Percentiles rank a stretch among this genome's conserved stretches.
Conservation (phyloP, 2,329 filamentous ascomycete species). For the Trichoderma gracile region DNA sequence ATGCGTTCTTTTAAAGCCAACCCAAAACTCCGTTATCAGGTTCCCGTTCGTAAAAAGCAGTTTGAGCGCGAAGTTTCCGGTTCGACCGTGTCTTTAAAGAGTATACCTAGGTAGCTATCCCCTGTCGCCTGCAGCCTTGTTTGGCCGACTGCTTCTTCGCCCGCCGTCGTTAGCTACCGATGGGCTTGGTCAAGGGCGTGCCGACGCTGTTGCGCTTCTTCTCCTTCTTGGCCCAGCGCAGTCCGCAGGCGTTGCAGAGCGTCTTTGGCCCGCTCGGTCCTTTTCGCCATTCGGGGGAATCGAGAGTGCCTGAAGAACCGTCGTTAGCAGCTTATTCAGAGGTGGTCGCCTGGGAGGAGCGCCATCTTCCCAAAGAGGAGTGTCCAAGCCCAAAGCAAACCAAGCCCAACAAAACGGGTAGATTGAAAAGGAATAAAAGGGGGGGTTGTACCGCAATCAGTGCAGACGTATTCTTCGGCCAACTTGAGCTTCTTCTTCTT, state of each 20-base stretch:
- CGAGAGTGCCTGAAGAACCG: slow-evolving; percentile 63
- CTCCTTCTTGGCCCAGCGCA: slow-evolving; percentile 76
- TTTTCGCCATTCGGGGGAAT: slow-evolving; percentile 95
- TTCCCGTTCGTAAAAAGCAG: slow-evolving; percentile 9
- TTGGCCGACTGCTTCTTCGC: neutral
- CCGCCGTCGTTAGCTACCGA: neutral
- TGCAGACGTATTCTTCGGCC: slow-evolving; percentile 88
- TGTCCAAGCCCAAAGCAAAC: neutral
- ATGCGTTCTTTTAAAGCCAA: slow-evolving; percentile 19
- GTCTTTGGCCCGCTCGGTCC: slow-evolving; percentile 92
- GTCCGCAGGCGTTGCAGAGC: slow-evolving; percentile 89
- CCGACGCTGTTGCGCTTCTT: slow-evolving; percentile 60
- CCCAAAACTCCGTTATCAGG: slow-evolving; percentile 18
- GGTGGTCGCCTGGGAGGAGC: too few relatives aligned
- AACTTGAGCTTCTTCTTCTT: slow-evolving; percentile 89
- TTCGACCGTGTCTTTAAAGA: neutral
- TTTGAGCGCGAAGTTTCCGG: neutral
- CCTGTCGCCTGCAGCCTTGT: neutral
- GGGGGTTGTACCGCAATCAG: slow-evolving; percentile 70
- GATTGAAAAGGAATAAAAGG: neutral
- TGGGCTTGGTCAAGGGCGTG: neutral
- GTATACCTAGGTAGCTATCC: neutral
- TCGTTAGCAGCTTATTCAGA: neutral
- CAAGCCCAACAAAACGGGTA: neutral
- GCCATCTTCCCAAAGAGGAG: neutral